phyloP scores from a whole-genome alignment of 1,284 basidiomycete species.

The Papiliotrema flavescens region DNA sequence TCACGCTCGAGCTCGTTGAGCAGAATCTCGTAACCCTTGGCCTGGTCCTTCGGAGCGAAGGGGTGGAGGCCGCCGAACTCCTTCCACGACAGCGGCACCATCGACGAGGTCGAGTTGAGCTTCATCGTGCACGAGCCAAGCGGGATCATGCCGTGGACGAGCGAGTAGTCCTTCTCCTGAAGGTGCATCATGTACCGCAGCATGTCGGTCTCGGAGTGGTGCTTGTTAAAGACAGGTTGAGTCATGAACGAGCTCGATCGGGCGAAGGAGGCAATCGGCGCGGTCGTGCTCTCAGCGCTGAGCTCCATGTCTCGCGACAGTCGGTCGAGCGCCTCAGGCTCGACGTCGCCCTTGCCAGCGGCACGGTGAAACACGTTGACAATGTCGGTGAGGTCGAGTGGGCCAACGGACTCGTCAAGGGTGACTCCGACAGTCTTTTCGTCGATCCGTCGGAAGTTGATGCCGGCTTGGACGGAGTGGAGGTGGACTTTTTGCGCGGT shows the following conservation, averaged over 20 bases:
- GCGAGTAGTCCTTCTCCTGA: conserved; percentile 89
- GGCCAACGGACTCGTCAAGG: conserved; percentile 84
- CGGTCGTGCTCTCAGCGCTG: conserved; percentile 30
- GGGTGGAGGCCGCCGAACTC: conserved; percentile 88
- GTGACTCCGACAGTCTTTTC: conserved; percentile 77
- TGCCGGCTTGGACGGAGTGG: conserved; percentile 61
- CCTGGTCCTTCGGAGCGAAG: conserved; percentile 86
- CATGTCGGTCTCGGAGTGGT: conserved; percentile 98
- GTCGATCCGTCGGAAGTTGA: conserved; percentile 84
- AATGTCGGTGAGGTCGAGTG: conserved; percentile 69
- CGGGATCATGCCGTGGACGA: conserved; percentile 95
- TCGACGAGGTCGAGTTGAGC: conserved; percentile 92
- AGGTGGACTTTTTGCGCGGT: conserved; percentile 68
- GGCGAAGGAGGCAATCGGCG: conserved; percentile 56
- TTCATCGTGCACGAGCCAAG: conserved; percentile 97
- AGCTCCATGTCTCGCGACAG: conserved; percentile 41
- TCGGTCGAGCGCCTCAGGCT: conserved; percentile 44
- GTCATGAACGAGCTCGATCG: conserved; percentile 74
- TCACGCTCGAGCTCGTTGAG: conserved; percentile 90
- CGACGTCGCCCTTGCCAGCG: conserved; percentile 41
- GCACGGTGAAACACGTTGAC: conserved; percentile 73
- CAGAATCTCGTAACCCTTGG: conserved; percentile 77
- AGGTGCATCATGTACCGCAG: conserved; percentile 92
- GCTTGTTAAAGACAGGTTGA: conserved; percentile 88
- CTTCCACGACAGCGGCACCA: conserved; percentile 93